Evolutionary conservation across 2,329 filamentous ascomycete species (phyloP), one percentile per base, ranked within the genome.

Genomic region (Colletotrichum sublineola): DNA sequence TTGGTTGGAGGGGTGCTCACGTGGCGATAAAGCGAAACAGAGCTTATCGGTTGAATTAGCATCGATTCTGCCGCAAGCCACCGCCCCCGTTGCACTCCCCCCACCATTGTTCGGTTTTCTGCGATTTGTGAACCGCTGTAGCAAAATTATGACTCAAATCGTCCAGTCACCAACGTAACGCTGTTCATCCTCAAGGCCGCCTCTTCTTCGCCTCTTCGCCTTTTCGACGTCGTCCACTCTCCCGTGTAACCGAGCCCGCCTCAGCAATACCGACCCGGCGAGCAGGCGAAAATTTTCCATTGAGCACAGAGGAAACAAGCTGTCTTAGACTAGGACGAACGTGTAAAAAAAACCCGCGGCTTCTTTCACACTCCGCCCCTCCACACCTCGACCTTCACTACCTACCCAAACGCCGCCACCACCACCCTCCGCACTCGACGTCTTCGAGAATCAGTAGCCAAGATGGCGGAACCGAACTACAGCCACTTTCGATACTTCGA

Each of bases 381-480:
- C 63, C 75, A 75, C 74, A 74, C 73, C 73, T 73, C 75, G 73
- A 74, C 76, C 75, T 70, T 60, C 24, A 63, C 31, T 52, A 61
- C 65, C 46, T 52, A 62, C 65, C 31, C 50, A 48, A 56, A 44
- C 65, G 50, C 46, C 69, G 42, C 58, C 57, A 69, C 65, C 74
- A 77, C 75, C 74, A n/a, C 75, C 73, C 63, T 68, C 67, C 72
- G 73, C 62, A 48, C 73, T 67, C 67, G 73, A 74, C 52, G 63
- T 63, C 53, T 61, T 73, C 67, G 73, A 80, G 80, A 63, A 82
- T 85, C 87, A 60, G 46, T 56, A 69, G 86, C 88, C 89, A 93
- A 82, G 80, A 97, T 97, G 94, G 97, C 95, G 86, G 91, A 97
- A 87, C 96, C 94, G 82, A 97, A 97, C 87, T 97, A 94, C 85